Evolutionary conservation across 2,329 filamentous ascomycete species (phyloP).

Genomic region (Chrysoporthe deuterocubensis): DNA sequence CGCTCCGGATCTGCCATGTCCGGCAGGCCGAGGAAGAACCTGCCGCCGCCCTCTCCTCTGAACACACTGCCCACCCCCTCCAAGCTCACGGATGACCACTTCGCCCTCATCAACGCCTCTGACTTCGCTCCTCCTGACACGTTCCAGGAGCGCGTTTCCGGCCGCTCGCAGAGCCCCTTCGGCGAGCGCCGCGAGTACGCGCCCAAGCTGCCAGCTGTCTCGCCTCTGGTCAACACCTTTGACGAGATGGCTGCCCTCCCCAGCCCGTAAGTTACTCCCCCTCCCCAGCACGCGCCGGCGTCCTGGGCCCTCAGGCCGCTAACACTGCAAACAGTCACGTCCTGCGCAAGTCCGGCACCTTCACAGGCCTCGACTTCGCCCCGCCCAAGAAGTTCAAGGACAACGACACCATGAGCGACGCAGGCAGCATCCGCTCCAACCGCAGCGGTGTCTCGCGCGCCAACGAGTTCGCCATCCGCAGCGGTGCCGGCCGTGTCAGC

Average conservation of each 20-base stretch:
- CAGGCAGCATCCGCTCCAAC: constrained; percentile 73
- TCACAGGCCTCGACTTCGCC: constrained; percentile 80
- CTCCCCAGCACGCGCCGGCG: background rate
- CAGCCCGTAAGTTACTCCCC: constrained; percentile 74
- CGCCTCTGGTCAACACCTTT: constrained; percentile 81
- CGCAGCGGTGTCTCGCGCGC: constrained; percentile 75
- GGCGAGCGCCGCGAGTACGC: constrained; percentile 74
- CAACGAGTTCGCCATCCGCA: constrained; percentile 73
- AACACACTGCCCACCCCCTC: constrained; percentile 82
- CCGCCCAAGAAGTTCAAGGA: constrained; percentile 76
- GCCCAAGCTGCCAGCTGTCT: constrained; percentile 71
- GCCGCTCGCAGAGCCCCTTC: constrained; percentile 67
- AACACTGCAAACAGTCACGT: constrained; percentile 56
- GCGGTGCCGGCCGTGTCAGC: constrained; percentile 84
- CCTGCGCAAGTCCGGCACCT: constrained; percentile 77
- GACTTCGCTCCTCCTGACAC: constrained; percentile 85
- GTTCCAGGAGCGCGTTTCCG: constrained; percentile 69
- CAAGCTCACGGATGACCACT: constrained; percentile 80
- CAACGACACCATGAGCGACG: constrained; percentile 63
- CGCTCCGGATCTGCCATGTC: constrained; percentile 55
- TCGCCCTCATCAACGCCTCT: constrained; percentile 68
- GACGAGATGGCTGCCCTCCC: constrained; percentile 86
- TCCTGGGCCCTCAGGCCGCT: constrained; percentile 29
- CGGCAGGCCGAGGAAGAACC: constrained; percentile 47
- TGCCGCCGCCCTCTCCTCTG: constrained; percentile 75